Percentiles rank a stretch among this genome's conserved stretches.
These are phyloP conservation scores for Priceomyces melissophilus DNA, from an alignment of 805 yeast species.

Conservation along the genomic window DNA sequence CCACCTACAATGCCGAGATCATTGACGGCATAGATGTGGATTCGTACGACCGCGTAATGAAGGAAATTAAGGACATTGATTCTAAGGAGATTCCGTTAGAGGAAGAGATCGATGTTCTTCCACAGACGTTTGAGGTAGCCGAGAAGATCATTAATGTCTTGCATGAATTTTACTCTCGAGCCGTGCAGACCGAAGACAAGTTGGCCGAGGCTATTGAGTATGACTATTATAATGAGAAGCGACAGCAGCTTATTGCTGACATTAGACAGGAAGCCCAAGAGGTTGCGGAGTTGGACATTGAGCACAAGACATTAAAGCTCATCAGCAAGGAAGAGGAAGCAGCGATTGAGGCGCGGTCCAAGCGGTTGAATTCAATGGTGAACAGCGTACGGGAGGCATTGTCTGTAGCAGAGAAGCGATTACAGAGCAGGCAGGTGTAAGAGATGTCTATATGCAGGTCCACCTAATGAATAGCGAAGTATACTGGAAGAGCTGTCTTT, in stretches of 20 bases:
- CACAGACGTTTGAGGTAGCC: conserved; percentile 13
- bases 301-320: conserved; percentile 8
- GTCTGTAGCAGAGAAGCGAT: conserved; percentile 8
- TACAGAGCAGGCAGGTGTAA: too few species aligned
- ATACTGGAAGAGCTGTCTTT: too few species aligned
- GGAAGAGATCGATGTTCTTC: conserved; percentile 9
- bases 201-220: conserved; percentile 2
- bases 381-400: conserved; percentile 18
- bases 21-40: conserved; percentile 33
- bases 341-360: conserved; percentile 15
- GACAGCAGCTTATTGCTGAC: conserved; percentile 5
- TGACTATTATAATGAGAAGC: conserved; percentile 3
- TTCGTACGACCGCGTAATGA: conserved; percentile 12
- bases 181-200: neutral
- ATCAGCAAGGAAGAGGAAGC: conserved; percentile 16
- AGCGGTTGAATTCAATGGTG: conserved; percentile 19
- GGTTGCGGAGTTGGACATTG: conserved; percentile 13
- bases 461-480: too few species aligned
- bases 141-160: conserved; percentile 14
- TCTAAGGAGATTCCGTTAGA: neutral
- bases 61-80: conserved; percentile 12
- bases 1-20: conserved; percentile 12
- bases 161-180: conserved; percentile 12
- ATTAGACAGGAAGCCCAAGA: conserved; percentile 9
- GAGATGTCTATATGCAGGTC: too few species aligned